A percentile compares a stretch with the other conserved stretches of the same genome.
These are phyloP conservation scores for Syncephalastrum contaminatum DNA, from an alignment of 371 early-diverging fungal genomes.

Conservation along the genomic window DNA sequence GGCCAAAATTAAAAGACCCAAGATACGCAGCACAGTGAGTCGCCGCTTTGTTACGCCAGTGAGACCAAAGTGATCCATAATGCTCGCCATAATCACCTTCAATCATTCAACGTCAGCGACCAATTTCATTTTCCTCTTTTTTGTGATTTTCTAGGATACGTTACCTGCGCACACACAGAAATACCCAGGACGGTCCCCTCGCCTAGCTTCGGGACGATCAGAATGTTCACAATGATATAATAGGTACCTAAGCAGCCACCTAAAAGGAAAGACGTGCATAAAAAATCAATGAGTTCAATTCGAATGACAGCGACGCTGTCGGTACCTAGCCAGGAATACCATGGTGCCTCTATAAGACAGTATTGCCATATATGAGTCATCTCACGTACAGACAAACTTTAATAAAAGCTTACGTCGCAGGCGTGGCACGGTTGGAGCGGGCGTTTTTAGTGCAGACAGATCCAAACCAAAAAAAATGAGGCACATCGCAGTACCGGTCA, in stretches of 20 bases:
- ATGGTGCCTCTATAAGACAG: constrained; percentile 19
- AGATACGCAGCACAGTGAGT: constrained; percentile 5
- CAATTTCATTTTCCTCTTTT: too few species aligned
- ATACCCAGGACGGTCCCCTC: constrained; percentile 37
- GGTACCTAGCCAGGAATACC: constrained; percentile 24
- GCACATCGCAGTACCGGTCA: constrained; percentile 10
- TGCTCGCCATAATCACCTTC: constrained; percentile 38
- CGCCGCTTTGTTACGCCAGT: constrained; percentile 29
- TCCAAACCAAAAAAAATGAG: constrained; percentile 26
- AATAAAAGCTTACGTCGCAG: too few species aligned
- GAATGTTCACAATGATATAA: constrained; percentile 47
- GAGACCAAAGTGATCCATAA: constrained; percentile 46
- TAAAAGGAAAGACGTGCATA: not conserved
- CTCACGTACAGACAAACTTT: too few species aligned
- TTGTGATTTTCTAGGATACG: not conserved
- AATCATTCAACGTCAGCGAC: not conserved
- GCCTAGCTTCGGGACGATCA: constrained; percentile 49
- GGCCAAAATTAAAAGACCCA: constrained; percentile 1
- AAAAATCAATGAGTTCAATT: too few species aligned
- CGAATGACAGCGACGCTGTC: too few species aligned
- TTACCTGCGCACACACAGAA: constrained; percentile 44
- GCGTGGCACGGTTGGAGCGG: constrained; percentile 13
- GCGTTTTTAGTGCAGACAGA: constrained; percentile 16
- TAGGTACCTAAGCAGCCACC: constrained; percentile 47
- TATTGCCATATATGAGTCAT: too few species aligned